Conservation (phyloP, 345 rosid species). For the Gossypium raimondii region DNA sequence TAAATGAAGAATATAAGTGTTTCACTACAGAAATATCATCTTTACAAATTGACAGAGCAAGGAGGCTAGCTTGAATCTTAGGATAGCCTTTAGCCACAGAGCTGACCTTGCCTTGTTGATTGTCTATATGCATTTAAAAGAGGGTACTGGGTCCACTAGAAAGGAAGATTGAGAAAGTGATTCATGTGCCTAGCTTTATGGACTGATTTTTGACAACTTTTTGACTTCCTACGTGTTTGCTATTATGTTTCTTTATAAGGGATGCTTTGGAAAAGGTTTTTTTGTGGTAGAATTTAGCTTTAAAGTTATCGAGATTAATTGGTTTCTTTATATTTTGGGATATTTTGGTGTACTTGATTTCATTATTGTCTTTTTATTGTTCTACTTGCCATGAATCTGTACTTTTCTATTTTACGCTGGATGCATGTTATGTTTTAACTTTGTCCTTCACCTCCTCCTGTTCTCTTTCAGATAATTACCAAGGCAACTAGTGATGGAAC, state of each 20-base stretch:
- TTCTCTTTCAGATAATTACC: conserved; percentile 9
- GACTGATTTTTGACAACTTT: background rate
- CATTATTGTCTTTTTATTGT: background rate
- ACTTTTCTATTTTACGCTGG: background rate
- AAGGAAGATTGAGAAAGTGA: background rate
- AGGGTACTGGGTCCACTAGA: background rate
- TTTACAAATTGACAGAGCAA: background rate
- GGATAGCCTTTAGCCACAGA: background rate
- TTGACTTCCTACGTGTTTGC: background rate
- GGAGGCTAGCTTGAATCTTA: background rate
- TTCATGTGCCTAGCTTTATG: background rate
- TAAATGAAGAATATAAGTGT: background rate
- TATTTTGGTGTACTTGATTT: background rate
- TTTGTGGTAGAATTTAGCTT: background rate
- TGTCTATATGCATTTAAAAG: background rate
- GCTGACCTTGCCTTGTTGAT: background rate
- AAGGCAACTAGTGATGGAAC: conserved; percentile 18
- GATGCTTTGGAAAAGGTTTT: background rate
- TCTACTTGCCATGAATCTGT: background rate
- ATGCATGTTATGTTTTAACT: background rate
- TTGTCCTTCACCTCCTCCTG: conserved; percentile 5
- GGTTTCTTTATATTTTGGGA: conserved; percentile 3
- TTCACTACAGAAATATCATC: background rate
- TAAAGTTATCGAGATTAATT: background rate
- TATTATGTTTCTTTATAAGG: background rate